Evolutionary conservation across 2,329 filamentous ascomycete species (phyloP).

Genomic region (Corynespora cassiicola): DNA sequence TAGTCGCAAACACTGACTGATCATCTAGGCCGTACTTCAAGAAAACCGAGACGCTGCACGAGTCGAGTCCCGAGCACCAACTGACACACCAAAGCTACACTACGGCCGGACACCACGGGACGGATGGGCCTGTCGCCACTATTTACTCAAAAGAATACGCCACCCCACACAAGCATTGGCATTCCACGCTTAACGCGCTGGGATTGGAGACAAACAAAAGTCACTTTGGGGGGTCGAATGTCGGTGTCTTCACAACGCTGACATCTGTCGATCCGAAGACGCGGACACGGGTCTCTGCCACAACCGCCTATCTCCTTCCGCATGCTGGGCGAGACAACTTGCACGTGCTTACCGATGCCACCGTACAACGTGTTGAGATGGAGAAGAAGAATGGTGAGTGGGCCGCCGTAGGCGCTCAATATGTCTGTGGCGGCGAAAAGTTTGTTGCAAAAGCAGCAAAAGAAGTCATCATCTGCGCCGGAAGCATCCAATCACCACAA

Average conservation of each 20-base stretch:
- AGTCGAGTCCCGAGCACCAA: conserved; percentile 31
- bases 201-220: conserved; percentile 46
- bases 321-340: conserved; percentile 29
- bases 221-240: conserved; percentile 49
- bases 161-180: conserved; percentile 55
- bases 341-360: conserved; percentile 22
- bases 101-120: conserved; percentile 31
- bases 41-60: conserved; percentile 54
- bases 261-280: conserved; percentile 41
- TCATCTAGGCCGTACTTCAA: conserved; percentile 64
- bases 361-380: conserved; percentile 15
- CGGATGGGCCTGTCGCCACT: conserved; percentile 44
- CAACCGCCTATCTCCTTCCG: conserved; percentile 49
- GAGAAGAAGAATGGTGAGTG: conserved; percentile 9
- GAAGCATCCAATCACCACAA: conserved; percentile 62
- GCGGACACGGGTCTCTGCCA: conserved; percentile 50
- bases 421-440: conserved; percentile 3
- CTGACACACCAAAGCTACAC: conserved; percentile 27
- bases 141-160: conserved; percentile 45
- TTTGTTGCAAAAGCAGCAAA: conserved; percentile 4
- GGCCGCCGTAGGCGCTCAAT: conserved; percentile 10
- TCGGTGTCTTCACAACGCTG: conserved; percentile 49
- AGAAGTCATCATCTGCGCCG: conserved; percentile 66
- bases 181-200: conserved; percentile 47
- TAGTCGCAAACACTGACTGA: conserved; percentile 51